Conservation (phyloP, 805 yeast species). For the Candida berthetii region DNA sequence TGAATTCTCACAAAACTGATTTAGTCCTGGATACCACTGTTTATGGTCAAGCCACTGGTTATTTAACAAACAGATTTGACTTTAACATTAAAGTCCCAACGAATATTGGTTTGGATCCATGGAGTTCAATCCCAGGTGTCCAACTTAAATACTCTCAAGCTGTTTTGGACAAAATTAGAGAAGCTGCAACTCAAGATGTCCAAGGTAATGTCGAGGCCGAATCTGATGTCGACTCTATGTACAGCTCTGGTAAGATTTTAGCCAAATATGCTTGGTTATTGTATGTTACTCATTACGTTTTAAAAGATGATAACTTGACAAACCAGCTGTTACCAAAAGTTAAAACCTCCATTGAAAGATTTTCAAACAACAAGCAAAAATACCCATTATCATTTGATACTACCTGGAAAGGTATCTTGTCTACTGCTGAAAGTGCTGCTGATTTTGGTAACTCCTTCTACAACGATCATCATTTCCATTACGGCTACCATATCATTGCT, state of each 20-base stretch:
- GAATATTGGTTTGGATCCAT: slow-evolving; percentile 39
- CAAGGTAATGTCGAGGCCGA: slow-evolving; percentile 35
- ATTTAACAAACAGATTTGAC: slow-evolving; percentile 30
- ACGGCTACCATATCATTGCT: slow-evolving; percentile 69
- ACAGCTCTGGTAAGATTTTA: slow-evolving; percentile 79
- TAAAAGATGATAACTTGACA: slow-evolving; percentile 51
- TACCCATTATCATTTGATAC: slow-evolving; percentile 76
- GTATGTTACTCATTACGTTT: slow-evolving; percentile 61
- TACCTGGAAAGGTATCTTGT: slow-evolving; percentile 72
- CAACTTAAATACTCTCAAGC: slow-evolving; percentile 20
- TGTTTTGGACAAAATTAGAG: slow-evolving; percentile 22
- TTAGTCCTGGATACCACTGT: slow-evolving; percentile 41
- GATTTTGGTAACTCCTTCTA: slow-evolving; percentile 73
- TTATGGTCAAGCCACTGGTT: slow-evolving; percentile 40
- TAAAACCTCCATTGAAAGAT: slow-evolving; percentile 64
- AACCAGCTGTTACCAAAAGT: slow-evolving; percentile 45
- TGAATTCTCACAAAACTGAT: slow-evolving; percentile 22
- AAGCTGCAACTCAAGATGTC: slow-evolving; percentile 29
- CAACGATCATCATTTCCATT: slow-evolving; percentile 75
- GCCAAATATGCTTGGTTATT: slow-evolving; percentile 89
- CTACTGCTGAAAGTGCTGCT: slow-evolving; percentile 51
- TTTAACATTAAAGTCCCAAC: slow-evolving; percentile 39
- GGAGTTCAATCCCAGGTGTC: slow-evolving; percentile 25
- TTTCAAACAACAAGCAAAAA: slow-evolving; percentile 61
- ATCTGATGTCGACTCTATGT: slow-evolving; percentile 74